Base-by-base conservation (phyloP, 768 basidiomycete species). In the Leccinum disarticulatum region DNA sequence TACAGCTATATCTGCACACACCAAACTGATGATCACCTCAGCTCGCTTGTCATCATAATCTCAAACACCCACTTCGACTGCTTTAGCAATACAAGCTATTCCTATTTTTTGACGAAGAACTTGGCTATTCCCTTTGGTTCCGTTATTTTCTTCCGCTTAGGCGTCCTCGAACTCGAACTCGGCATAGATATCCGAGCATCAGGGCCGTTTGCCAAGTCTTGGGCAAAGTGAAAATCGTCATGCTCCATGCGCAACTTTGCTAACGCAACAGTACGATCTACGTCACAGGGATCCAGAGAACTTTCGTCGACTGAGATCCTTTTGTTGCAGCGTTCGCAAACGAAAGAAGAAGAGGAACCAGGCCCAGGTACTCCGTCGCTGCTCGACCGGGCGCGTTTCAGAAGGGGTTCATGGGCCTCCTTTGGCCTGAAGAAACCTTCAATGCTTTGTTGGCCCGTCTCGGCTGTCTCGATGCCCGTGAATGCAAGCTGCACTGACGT, bases 191-290 rank as follows among this genome's bases (percentile, higher is more conserved):
- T 43, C 19, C 51, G 56, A 4, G 5, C 19, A 19, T 69, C 70
- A 54, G 74, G 59, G 55, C 79, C 76, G 27, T 80, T 80, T 22
- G 87, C 81, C 54, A 98, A 70, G 57, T 92, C 88, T 66, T 87
- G 80, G 1, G 95, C 95, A 65, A 93, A 86, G 72, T 98, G 95
- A 72, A 85, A 97, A 74, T 97, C 95, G 36, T 84, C 81, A 66
- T 98, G 95, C 68, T 97, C 95, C 72, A 81, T 64, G 56, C 78
- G 79, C 57, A 84, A 68, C 60, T 73, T 73, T 6, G 72, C 76
- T 38, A 87, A 65, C 62, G 74, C 77, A 52, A 66, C 63, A n/a
- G 63, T 68, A 31, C 48, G 64, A 5, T 68, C 78, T 43, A 64
- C 68, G 55, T 68, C 73, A 54, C 61, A 55, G 48, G 56, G 59